Evolutionary conservation across 106 monocot species (phyloP).

Genomic region (Acanthochlamys bracteata): DNA sequence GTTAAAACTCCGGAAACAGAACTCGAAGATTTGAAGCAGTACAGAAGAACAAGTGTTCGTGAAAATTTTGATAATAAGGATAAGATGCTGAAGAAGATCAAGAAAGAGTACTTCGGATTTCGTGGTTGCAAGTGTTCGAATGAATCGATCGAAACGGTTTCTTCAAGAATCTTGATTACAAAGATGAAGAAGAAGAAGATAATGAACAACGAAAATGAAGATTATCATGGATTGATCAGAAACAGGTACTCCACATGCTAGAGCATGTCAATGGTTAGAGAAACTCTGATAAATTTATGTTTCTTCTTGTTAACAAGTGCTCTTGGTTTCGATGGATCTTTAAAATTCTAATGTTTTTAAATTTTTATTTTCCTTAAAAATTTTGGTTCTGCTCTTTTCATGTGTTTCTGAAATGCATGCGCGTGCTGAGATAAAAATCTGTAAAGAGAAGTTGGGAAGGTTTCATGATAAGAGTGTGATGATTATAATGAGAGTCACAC

Average conservation of each 20-base stretch:
- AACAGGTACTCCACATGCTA: neutral
- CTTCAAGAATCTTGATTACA: neutral
- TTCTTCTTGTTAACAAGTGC: neutral
- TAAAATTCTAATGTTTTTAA: neutral
- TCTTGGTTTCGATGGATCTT: neutral
- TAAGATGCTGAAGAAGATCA: neutral
- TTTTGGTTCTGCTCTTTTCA: neutral
- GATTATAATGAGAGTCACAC: too few species aligned
- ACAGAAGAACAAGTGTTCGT: neutral
- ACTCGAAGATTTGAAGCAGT: conserved; percentile 1
- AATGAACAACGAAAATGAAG: too few species aligned
- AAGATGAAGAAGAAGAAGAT: neutral
- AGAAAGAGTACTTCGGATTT: neutral
- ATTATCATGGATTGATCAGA: neutral
- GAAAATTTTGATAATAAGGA: neutral
- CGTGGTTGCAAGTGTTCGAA: neutral
- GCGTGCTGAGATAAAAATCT: neutral
- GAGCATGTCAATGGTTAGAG: conserved; percentile 1
- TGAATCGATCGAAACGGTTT: neutral
- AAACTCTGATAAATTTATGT: neutral
- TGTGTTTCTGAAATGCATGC: neutral
- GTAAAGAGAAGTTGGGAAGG: neutral
- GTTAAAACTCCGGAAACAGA: conserved; percentile 20
- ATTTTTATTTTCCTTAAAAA: neutral
- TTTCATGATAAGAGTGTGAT: too few species aligned